These are phyloP conservation scores for Leishmania gerbilli DNA, from an alignment of 208 protist genomes.

Conservation along the genomic window DNA sequence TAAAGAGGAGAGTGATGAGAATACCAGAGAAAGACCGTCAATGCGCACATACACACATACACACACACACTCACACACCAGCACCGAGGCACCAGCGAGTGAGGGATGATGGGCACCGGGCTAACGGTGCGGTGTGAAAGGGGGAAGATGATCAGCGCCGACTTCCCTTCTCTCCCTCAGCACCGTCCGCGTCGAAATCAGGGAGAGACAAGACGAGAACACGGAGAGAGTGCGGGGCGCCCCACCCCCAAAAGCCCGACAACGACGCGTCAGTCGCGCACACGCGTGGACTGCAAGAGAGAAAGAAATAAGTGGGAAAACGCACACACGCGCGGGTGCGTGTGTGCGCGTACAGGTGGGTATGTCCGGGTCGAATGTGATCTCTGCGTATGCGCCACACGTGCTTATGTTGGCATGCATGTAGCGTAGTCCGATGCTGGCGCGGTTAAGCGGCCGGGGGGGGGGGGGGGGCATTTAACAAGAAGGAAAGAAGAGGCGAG, in stretches of 20 bases:
- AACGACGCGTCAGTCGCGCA: not conserved
- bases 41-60: not conserved
- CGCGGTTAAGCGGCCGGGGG: not conserved
- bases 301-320: not conserved
- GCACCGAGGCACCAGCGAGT: not conserved
- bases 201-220: not conserved
- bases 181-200: not conserved
- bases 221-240: not conserved
- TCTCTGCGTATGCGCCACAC: not conserved
- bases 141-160: not conserved
- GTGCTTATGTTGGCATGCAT: not conserved
- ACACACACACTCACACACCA: no score
- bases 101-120: not conserved
- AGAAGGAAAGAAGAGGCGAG: not conserved
- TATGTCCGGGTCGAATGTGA: not conserved
- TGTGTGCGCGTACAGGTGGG: no score
- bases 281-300: not conserved
- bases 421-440: not conserved
- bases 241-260: no score
- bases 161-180: not conserved
- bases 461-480: not conserved
- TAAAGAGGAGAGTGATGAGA: not conserved
- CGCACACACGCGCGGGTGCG: not conserved
- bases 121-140: not conserved
- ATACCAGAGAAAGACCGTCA: not conserved